Evolutionary conservation across 2,329 filamentous ascomycete genomes (phyloP), one percentile per base, ranked within the genome.

Genomic region (Sporothrix inflata): DNA sequence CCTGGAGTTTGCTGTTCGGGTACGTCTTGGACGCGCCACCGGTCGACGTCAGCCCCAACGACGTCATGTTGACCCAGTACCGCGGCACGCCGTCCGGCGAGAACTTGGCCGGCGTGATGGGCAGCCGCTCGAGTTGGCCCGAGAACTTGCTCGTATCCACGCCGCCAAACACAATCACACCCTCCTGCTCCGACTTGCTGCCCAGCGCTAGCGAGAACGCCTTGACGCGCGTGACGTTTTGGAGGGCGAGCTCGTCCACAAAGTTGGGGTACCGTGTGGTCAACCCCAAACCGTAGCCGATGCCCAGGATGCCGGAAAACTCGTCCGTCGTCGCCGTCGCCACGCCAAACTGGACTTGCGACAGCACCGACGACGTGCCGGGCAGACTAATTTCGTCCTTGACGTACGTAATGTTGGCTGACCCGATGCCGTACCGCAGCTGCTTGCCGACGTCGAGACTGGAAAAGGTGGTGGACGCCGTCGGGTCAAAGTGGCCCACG

Each of bases 91-190:
- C 77, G 76, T 88, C 90, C 4, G 89, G 87, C 51, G 89, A 88
- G n/a, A 83, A 74, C 21, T 79, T 81, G 16, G 85, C 82, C 2
- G 86, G 84, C 73, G 89, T 81, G 73, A 94, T 88, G 40, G 90
- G 90, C 27, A 92, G 81, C 16, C 83, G 86, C 69, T 85, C 80
- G 1, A 94, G 85, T 0, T 79, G 77, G 42, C 91, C 91, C 0
- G 83, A 79, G 77, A 88, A 92, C 79, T 92, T 92, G 72, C 83
- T 85, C 0, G 85, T 88, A 78, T 92, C 89, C 75, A 92, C 83
- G 34, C 90, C 90, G 51, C 90, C 90, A 75, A 92, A 92, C 40
- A 92, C 84, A 71, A 92, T 86, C 12, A 87, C 86, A n/a, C 90
- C 90, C 12, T 87, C 85, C 72, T 83, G 84, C 69, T 88, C 84